Conservation (phyloP, 2,329 filamentous ascomycete species). For the Sphaerulina vaccinii region DNA sequence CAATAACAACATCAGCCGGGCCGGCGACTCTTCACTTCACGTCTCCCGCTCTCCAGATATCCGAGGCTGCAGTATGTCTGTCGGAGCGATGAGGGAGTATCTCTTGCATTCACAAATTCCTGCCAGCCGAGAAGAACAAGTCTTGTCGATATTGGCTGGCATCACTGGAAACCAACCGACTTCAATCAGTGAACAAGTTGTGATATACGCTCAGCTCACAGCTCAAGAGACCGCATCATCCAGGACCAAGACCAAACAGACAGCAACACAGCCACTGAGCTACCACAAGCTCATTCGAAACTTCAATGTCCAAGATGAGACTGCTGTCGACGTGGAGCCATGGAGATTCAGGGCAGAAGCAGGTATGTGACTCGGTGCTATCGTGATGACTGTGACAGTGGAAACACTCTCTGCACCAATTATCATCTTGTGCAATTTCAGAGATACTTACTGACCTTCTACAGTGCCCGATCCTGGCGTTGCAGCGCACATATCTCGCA, state of each 20-base stretch:
- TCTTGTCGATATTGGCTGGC: slow-evolving; percentile 61
- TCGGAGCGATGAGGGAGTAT: slow-evolving; percentile 59
- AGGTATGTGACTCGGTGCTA: neutral
- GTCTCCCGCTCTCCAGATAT: neutral
- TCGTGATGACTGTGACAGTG: too few species aligned
- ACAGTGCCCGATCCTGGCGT: slow-evolving; percentile 49
- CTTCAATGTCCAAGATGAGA: slow-evolving; percentile 14
- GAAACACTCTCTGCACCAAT: neutral
- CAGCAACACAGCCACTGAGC: slow-evolving; percentile 9
- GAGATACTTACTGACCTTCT: neutral
- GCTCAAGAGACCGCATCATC: slow-evolving; percentile 29
- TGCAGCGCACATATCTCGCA: slow-evolving; percentile 54
- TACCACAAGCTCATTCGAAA: slow-evolving; percentile 29
- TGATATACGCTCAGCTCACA: slow-evolving; percentile 56
- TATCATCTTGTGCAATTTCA: neutral
- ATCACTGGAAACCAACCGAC: slow-evolving; percentile 61
- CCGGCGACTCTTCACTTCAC: too few species aligned
- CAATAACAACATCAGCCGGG: too few species aligned
- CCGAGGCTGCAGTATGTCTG: slow-evolving; percentile 4
- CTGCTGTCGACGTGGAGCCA: slow-evolving; percentile 8
- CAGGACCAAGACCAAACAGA: slow-evolving; percentile 23
- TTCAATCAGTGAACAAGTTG: slow-evolving; percentile 53
- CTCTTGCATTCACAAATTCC: slow-evolving; percentile 61
- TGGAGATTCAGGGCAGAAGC: slow-evolving; percentile 33
- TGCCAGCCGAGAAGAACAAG: slow-evolving; percentile 56